These are phyloP conservation scores for Castanea mollissima DNA, from an alignment of 306 rosid species.

Conservation along the genomic window DNA sequence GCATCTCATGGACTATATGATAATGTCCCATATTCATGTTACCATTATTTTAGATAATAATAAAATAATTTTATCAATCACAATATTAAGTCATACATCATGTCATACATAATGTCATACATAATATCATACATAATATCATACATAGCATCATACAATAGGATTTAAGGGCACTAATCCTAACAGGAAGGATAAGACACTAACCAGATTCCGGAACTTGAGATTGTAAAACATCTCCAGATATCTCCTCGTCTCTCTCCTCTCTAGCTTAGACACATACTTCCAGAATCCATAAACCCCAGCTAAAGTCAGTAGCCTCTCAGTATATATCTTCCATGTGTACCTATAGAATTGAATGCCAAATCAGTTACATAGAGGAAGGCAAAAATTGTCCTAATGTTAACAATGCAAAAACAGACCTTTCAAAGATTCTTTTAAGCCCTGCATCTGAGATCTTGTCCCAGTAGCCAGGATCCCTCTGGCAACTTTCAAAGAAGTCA, in stretches of 20 bases:
- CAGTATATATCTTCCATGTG: constrained; percentile 94
- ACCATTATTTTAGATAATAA: too few species aligned
- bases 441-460: constrained; percentile 70
- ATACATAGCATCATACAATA: too few species aligned
- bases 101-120: too few species aligned
- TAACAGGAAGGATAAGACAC: constrained; percentile 21
- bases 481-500: constrained; percentile 62
- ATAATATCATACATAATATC: too few species aligned
- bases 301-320: constrained; percentile 84
- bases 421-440: constrained; percentile 76
- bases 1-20: too few species aligned
- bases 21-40: too few species aligned
- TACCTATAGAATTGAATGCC: constrained; percentile 41
- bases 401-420: constrained; percentile 29
- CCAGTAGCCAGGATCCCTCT: constrained; percentile 76
- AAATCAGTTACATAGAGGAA: too few species aligned
- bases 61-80: too few species aligned
- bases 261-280: constrained; percentile 81
- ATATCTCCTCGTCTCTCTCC: constrained; percentile 82
- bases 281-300: constrained; percentile 98
- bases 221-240: constrained; percentile 96
- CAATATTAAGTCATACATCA: too few species aligned
- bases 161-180: too few species aligned
- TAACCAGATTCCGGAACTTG: constrained; percentile 91
- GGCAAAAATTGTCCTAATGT: constrained; percentile 10